Evolutionary conservation across 441 rosid genomes (phyloP), one percentile per base, ranked within the genome.

Genomic region (Gossypium davidsonii): DNA sequence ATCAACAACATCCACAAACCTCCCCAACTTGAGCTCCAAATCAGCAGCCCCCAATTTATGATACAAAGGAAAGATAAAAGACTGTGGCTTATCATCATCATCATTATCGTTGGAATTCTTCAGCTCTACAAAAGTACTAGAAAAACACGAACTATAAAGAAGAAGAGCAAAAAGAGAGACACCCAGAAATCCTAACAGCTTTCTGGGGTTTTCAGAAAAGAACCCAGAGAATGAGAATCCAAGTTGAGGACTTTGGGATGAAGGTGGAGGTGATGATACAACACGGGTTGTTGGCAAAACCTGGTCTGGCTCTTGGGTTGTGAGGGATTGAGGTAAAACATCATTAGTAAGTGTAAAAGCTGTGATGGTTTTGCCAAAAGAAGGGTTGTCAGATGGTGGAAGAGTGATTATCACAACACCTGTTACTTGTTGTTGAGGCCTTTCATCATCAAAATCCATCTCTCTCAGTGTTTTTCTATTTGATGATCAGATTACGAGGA

Each of bases 331-430:
- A 25, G 77, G 59, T 11, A 56, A 70, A 58, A 73, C 77, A 76
- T 76, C 81, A 57, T 83, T 79, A 49, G 91, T 79, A 74, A 94
- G 78, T 34, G 96, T 89, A 71, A 83, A 87, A 79, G 94, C 92
- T 70, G 98, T 85, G 77, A 92, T 89, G 26, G 97, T 94, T 85
- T 94, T 94, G 77, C 97, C 97, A 69, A 85, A 18, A 46, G 91
- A 88, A 66, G 92, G 97, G 55, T 89, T 87, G 68, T 90, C 85
- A 1, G 89, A 78, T 0, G 97, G 97, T 42, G 98, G 98, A 71
- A 94, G 92, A 73, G 95, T 86, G 84, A 94, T 90, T 26, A 92
- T 86, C 31, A 94, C 94, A 0, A 94, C 87, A 2, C 91, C 84
- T 60, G 71, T 83, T 10, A 89, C 70, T 17, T 77, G 64, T 1